A percentile compares a stretch with the other conserved stretches of the same genome.
Evolutionary conservation across 1,284 basidiomycete genomes (phyloP).

Genomic region (Blastosporella zonata): DNA sequence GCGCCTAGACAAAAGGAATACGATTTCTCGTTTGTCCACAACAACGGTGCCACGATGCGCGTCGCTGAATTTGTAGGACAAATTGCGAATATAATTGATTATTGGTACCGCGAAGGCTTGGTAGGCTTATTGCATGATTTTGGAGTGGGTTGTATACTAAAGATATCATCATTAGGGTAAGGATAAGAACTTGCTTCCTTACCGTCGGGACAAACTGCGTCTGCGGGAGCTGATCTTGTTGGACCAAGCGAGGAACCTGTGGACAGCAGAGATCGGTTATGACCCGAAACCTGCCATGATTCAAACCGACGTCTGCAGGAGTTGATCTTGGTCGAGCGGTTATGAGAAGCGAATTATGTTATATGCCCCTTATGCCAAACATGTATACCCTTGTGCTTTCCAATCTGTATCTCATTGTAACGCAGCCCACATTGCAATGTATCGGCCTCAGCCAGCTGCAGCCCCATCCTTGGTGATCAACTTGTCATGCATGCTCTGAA

Average conservation of each 20-base stretch:
- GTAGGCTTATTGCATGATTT: not conserved
- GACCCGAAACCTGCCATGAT: not conserved
- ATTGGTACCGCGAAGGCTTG: slow-evolving; percentile 1
- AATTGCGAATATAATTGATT: slow-evolving; percentile 3
- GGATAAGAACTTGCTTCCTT: not conserved
- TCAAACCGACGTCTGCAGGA: no score
- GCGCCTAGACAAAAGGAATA: not conserved
- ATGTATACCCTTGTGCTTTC: no score
- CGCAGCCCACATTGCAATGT: no score
- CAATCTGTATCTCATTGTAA: no score
- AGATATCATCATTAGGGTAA: not conserved
- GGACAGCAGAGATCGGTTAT: not conserved
- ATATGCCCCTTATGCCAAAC: no score
- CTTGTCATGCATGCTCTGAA: no score
- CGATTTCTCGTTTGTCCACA: not conserved
- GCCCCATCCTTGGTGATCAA: no score
- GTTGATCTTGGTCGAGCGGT: no score
- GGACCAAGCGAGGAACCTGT: not conserved
- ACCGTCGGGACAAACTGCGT: not conserved
- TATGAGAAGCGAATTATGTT: no score
- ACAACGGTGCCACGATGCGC: not conserved
- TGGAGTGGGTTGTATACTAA: no score
- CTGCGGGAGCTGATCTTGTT: slow-evolving; percentile 2
- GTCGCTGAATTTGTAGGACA: slow-evolving; percentile 2
- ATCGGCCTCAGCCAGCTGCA: no score